A percentile compares a stretch with the other conserved stretches of the same genome.
Conservation (phyloP, 306 rosid species). For the Cucurbita maxima region DNA sequence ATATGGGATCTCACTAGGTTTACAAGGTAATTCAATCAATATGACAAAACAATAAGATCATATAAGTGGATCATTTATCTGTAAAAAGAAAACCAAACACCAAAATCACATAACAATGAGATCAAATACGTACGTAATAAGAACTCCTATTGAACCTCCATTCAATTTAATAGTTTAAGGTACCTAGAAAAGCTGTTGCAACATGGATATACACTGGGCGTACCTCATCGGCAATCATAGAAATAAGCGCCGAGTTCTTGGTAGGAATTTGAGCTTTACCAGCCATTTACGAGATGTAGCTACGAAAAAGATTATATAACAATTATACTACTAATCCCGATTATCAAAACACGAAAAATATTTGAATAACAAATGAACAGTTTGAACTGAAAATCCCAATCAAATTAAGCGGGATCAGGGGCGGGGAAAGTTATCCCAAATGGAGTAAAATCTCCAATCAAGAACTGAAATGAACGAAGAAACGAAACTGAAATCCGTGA, state of each 20-base stretch:
- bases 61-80: neutral
- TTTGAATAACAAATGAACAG: neutral
- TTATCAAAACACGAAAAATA: neutral
- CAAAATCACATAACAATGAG: neutral
- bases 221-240: slow-evolving; percentile 96
- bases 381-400: neutral
- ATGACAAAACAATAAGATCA: neutral
- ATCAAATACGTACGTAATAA: neutral
- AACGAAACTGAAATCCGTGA: neutral
- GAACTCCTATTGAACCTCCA: neutral
- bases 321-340: neutral
- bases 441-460: neutral
- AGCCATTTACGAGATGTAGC: slow-evolving; percentile 35
- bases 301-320: neutral
- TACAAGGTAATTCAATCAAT: neutral
- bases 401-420: neutral
- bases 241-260: slow-evolving; percentile 53
- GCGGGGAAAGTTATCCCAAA: neutral
- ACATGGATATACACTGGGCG: neutral
- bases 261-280: slow-evolving; percentile 43
- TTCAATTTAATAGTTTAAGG: neutral
- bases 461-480: neutral
- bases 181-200: neutral
- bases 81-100: neutral
- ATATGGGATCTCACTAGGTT: neutral